Percentiles rank a stretch among this genome's conserved stretches.
These are phyloP conservation scores for Psilocybe mexicana DNA, from an alignment of 1,284 basidiomycete genomes.

Conservation along the genomic window DNA sequence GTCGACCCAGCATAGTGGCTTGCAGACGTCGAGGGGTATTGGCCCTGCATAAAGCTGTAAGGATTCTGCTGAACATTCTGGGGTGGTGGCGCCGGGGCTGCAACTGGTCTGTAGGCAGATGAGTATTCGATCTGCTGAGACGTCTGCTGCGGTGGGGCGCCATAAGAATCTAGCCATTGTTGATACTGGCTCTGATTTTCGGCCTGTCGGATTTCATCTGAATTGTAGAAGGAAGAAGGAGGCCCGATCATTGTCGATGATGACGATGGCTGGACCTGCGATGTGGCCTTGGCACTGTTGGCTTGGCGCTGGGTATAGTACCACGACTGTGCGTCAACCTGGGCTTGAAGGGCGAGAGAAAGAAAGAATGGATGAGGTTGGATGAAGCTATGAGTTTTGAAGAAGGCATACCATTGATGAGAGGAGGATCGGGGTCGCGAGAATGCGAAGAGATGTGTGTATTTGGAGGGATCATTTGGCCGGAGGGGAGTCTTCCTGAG, in stretches of 20 bases:
- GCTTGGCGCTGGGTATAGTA: conserved; percentile 18
- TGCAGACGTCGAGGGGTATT: conserved; percentile 21
- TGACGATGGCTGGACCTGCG: conserved; percentile 20
- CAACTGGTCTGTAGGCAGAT: conserved; percentile 10
- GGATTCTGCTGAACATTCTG: conserved; percentile 16
- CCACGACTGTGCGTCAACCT: conserved; percentile 21
- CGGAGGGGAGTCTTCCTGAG: conserved; percentile 31
- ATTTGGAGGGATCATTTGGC: conserved; percentile 27
- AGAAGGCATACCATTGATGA: conserved; percentile 18
- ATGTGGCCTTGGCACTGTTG: conserved; percentile 14
- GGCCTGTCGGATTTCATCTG: conserved; percentile 27
- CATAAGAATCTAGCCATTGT: conserved; percentile 38
- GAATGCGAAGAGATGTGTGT: conserved; percentile 23
- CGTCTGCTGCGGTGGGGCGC: conserved; percentile 26
- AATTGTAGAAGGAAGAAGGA: conserved; percentile 40
- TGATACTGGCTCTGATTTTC: conserved; percentile 37
- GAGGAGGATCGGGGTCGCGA: conserved; percentile 25
- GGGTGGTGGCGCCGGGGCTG: conserved; percentile 12
- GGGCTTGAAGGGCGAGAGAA: conserved; percentile 12
- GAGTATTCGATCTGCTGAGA: conserved; percentile 15
- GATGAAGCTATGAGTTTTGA: conserved; percentile 2
- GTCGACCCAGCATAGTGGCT: conserved; percentile 25
- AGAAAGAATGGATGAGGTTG: conserved; percentile 7
- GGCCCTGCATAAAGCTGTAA: conserved; percentile 24
- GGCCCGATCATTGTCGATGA: conserved; percentile 41